Conservation (phyloP, 306 rosid genomes). For the Alnus glutinosa region DNA sequence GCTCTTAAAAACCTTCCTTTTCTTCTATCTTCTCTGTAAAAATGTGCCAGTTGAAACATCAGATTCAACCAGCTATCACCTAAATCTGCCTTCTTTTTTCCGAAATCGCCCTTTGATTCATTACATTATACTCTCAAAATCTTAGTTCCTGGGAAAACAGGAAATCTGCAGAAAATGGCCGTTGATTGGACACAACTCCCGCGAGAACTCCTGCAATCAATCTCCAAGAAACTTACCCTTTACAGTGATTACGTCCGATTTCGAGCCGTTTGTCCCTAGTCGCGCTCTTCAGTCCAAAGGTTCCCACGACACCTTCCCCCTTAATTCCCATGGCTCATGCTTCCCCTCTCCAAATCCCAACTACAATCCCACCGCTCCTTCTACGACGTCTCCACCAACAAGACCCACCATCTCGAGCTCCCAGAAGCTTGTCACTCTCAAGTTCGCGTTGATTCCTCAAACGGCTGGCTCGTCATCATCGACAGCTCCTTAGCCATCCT, state of each 20-base stretch:
- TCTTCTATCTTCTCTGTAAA: too few species aligned
- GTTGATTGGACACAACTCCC: constrained; percentile 53
- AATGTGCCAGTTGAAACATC: too few species aligned
- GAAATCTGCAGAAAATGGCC: too few species aligned
- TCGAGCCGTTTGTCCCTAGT: constrained; percentile 45
- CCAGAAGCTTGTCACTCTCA: constrained; percentile 45
- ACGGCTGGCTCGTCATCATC: constrained; percentile 62
- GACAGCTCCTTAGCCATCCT: constrained; percentile 52
- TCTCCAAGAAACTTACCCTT: constrained; percentile 38
- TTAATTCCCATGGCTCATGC: constrained; percentile 72
- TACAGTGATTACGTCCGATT: constrained; percentile 57
- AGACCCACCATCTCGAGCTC: constrained; percentile 52
- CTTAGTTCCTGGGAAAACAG: too few species aligned
- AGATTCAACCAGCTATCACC: too few species aligned
- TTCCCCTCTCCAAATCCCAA: constrained; percentile 35
- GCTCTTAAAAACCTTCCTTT: too few species aligned
- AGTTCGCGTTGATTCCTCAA: constrained; percentile 67
- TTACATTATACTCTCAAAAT: too few species aligned
- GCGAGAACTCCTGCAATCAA: constrained; percentile 46
- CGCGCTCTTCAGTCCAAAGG: constrained; percentile 43
- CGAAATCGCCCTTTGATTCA: too few species aligned
- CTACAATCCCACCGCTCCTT: constrained; percentile 42
- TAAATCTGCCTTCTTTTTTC: too few species aligned
- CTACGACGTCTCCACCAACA: constrained; percentile 47
- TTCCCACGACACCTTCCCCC: constrained; percentile 64